A percentile compares a stretch with the other conserved stretches of the same genome.
Evolutionary conservation across 371 early-diverging fungal genomes (phyloP).

Genomic region (Polyrhizophydium stewartii): DNA sequence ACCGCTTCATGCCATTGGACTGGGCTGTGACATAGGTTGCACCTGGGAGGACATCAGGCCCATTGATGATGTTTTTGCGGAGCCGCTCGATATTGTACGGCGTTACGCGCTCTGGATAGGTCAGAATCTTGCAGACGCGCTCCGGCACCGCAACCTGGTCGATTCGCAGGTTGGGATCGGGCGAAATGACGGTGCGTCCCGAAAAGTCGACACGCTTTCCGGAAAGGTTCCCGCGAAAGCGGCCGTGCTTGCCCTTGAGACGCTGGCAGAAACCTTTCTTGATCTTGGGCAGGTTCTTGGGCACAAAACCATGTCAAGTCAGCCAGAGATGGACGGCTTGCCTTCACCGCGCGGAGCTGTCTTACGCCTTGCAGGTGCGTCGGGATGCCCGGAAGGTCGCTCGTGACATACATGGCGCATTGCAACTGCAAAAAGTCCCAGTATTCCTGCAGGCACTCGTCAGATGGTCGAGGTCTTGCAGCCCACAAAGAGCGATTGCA

Average conservation of each 20-base stretch:
- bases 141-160: constrained; percentile 98
- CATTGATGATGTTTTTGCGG: constrained; percentile 80
- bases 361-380: constrained; percentile 33
- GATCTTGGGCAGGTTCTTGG: constrained; percentile 43
- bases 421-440: constrained; percentile 98
- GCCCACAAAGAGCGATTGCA: too few relatives aligned
- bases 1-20: constrained; percentile 53
- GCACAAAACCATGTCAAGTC: neutral
- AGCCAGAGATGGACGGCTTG: neutral
- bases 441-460: constrained; percentile 62
- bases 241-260: constrained; percentile 99
- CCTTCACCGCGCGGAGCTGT: neutral
- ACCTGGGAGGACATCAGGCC: constrained; percentile 92
- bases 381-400: constrained; percentile 79
- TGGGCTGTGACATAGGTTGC: constrained; percentile 80
- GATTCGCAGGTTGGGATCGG: constrained; percentile 98
- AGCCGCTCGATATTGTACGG: constrained; percentile 82
- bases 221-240: constrained; percentile 98
- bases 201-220: constrained; percentile 99
- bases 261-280: constrained; percentile 92
- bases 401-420: constrained; percentile 96
- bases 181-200: constrained; percentile 99
- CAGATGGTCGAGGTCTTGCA: too few relatives aligned
- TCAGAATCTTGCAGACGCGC: constrained; percentile 92
- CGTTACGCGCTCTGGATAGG: constrained; percentile 97